Percentiles rank a stretch among this genome's conserved stretches.
Evolutionary conservation across 2,329 filamentous ascomycete species (phyloP).

Genomic region (Phialocephala subalpina): DNA sequence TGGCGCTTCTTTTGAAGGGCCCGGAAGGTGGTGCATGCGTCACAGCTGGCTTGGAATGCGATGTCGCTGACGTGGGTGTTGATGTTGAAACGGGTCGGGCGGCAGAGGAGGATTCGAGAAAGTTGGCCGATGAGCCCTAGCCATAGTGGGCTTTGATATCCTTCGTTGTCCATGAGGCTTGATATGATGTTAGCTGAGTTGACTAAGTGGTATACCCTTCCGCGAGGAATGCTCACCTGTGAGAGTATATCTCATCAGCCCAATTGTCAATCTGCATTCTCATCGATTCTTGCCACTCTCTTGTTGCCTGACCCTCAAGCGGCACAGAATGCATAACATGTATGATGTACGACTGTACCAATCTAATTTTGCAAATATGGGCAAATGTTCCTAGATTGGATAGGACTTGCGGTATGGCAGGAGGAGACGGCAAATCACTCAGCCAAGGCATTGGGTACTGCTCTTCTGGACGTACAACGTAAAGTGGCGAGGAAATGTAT

Average conservation of each 20-base stretch:
- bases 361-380: conserved; percentile 25
- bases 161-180: conserved; percentile 22
- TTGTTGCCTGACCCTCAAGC: conserved; percentile 15
- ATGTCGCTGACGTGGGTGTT: conserved; percentile 19
- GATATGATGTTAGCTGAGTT: neutral
- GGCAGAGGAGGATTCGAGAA: conserved; percentile 22
- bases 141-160: conserved; percentile 27
- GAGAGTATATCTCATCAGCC: conserved; percentile 21
- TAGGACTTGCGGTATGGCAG: conserved; percentile 3
- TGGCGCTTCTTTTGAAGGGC: conserved; percentile 27
- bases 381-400: conserved; percentile 21
- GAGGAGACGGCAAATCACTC: conserved; percentile 9
- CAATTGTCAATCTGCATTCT: conserved; percentile 26
- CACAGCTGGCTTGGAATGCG: conserved; percentile 24
- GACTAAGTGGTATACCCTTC: neutral
- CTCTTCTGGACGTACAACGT: conserved; percentile 16
- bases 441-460: conserved; percentile 20
- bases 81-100: conserved; percentile 19
- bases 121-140: conserved; percentile 27
- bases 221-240: conserved; percentile 5
- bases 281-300: conserved; percentile 29
- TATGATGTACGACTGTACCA: conserved; percentile 27
- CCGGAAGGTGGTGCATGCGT: conserved; percentile 29
- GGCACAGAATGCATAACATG: conserved; percentile 25
- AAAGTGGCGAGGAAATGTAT: conserved; percentile 28